These are phyloP conservation scores for Deuterostichococcus epilithicus DNA, from an alignment of 139 green algal genomes.

Conservation along the genomic window DNA sequence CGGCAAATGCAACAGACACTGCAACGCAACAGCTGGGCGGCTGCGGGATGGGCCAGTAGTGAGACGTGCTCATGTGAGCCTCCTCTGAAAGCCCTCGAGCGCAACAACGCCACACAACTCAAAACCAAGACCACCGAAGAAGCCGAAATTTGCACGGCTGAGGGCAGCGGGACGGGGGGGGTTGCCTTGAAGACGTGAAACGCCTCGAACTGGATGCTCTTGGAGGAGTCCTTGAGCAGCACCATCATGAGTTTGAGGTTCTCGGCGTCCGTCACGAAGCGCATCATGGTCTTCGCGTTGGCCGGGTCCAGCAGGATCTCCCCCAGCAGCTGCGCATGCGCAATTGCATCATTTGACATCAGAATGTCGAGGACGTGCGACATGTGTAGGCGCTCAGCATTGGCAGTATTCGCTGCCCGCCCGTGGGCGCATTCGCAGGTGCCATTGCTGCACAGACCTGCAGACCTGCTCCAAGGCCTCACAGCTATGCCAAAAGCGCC, in stretches of 20 bases:
- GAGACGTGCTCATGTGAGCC: too few species aligned
- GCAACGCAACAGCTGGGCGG: too few species aligned
- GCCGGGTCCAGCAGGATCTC: conserved; percentile 86
- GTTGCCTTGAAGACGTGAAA: conserved; percentile 97
- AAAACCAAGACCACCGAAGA: too few species aligned
- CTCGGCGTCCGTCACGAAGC: conserved; percentile 78
- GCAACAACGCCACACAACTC: too few species aligned
- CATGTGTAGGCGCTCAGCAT: too few species aligned
- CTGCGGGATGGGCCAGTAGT: too few species aligned
- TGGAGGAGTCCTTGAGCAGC: conserved; percentile 81
- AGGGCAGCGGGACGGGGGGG: neutral
- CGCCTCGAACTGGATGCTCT: conserved; percentile 93
- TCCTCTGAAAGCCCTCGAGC: too few species aligned
- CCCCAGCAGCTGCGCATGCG: conserved; percentile 70
- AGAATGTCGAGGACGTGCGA: neutral
- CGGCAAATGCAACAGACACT: neutral
- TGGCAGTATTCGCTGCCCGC: too few species aligned
- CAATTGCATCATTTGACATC: too few species aligned
- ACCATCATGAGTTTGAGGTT: conserved; percentile 95
- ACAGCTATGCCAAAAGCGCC: too few species aligned
- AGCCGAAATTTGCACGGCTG: neutral
- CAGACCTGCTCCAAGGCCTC: neutral
- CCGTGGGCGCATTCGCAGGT: too few species aligned
- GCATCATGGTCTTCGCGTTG: conserved; percentile 86
- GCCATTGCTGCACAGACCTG: too few species aligned